Evolutionary conservation across 495 filamentous ascomycete genomes (phyloP), one percentile per base, ranked within the genome.

Genomic region (Penicillium manginii): DNA sequence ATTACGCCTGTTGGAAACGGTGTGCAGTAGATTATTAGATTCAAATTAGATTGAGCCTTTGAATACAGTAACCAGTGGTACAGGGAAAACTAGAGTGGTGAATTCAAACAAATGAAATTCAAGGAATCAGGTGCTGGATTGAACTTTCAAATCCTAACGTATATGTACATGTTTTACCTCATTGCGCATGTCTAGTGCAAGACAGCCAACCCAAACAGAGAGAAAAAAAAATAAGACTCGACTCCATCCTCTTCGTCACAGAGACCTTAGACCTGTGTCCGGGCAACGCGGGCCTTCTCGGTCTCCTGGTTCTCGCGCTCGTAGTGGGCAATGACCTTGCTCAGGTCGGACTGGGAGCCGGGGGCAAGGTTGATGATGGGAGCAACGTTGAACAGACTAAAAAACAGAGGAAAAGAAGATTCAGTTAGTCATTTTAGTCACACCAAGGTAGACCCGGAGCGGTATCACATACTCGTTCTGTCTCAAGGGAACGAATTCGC

Each of bases 401-500:
- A 35, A 11, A 10, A 49, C 15, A 8, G 15, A 35, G 39, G 11
- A 18, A n/a, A n/a, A n/a, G n/a, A 26, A 17, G 33, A 45, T 52
- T 46, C 9, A n/a, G 37, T 48, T 18, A 33, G 17, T 15, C 8
- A 43, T 0, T 9, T 18, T 17, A 14, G 7, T 52, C 43, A 35
- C 42, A 17, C 40, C 40, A 10, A 37, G 0, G 35, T 3, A 3
- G 35, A 37, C 11, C 35, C 35, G 35, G 35, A 43, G 17, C 40
- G 40, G 40, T 17, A 54, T 47, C 54, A 81, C 88, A 66, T 83
- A 92, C 89, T 93, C 90, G 37, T 84, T 85, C 66, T 85, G 86
- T 68, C 70, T 83, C 76, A 92, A 68, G 10, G 83, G 78, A 31
- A 84, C 69, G 57, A 70, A 62, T 58, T 75, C 71, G 33, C 65